phyloP scores from a whole-genome alignment of 2,329 filamentous ascomycete genomes.

The Penicillium capsulatum region DNA sequence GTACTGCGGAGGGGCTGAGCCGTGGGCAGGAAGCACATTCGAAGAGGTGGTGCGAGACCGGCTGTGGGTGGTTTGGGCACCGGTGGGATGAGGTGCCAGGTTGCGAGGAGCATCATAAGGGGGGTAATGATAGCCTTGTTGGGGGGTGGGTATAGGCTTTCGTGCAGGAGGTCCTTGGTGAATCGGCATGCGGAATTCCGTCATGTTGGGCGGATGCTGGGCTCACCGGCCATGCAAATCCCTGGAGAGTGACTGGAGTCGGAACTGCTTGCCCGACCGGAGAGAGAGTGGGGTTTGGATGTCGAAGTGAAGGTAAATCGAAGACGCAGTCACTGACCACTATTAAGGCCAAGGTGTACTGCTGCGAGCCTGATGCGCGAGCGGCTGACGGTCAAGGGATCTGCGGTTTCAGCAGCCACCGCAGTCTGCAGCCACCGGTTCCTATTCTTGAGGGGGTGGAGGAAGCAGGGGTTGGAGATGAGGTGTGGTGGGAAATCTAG shows the following conservation, averaged over 20 bases:
- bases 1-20: slow-evolving; percentile 24
- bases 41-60: slow-evolving; percentile 42
- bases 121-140: slow-evolving; percentile 26
- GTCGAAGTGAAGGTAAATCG: background rate
- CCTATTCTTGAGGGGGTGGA: slow-evolving; percentile 1
- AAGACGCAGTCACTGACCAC: slow-evolving; percentile 1
- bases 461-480: slow-evolving; percentile 6
- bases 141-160: slow-evolving; percentile 27
- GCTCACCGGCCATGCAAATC: slow-evolving; percentile 27
- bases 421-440: slow-evolving; percentile 12
- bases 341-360: slow-evolving; percentile 7
- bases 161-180: slow-evolving; percentile 32
- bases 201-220: slow-evolving; percentile 31
- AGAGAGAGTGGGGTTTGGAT: background rate
- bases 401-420: slow-evolving; percentile 18
- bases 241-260: background rate
- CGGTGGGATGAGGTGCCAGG: slow-evolving; percentile 26
- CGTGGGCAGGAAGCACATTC: slow-evolving; percentile 29
- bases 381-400: slow-evolving; percentile 19
- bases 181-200: slow-evolving; percentile 36
- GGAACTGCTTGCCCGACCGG: slow-evolving; percentile 5
- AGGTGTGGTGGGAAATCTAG: background rate
- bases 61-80: slow-evolving; percentile 28
- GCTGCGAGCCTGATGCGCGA: slow-evolving; percentile 15
- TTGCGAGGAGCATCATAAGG: slow-evolving; percentile 25